phyloP scores from a whole-genome alignment of 176 grass and related monocot species.

The Puccinellia tenuiflora region DNA sequence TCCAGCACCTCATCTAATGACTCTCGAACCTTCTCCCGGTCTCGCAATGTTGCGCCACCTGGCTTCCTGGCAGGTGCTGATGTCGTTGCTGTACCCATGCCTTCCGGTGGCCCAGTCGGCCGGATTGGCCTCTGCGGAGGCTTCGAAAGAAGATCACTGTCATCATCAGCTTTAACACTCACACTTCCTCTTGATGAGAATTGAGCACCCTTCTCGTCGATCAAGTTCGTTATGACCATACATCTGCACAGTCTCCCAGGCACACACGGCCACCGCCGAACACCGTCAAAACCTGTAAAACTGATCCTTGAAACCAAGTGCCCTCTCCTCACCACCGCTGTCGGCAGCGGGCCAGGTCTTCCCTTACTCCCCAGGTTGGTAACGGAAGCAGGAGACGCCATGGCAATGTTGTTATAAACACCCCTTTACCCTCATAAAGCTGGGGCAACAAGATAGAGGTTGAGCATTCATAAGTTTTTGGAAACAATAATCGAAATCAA shows the following conservation, averaged over 20 bases:
- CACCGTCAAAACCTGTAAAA: conserved; percentile 38
- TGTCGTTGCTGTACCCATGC: conserved; percentile 20
- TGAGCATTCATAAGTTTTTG: background rate
- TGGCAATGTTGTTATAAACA: conserved; percentile 39
- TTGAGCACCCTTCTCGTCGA: conserved; percentile 70
- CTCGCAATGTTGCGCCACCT: conserved; percentile 27
- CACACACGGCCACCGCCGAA: conserved; percentile 36
- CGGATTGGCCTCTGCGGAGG: conserved; percentile 50
- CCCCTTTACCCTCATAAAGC: conserved; percentile 18
- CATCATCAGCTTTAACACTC: conserved; percentile 40
- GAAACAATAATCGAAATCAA: background rate
- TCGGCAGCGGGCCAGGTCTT: conserved; percentile 36
- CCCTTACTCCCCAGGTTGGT: conserved; percentile 61
- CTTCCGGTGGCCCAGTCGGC: conserved; percentile 40
- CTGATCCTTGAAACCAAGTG: conserved; percentile 55
- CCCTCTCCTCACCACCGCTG: conserved; percentile 27
- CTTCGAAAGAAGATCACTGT: conserved; percentile 69
- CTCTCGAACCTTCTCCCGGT: conserved; percentile 65
- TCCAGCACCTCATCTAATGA: conserved; percentile 78
- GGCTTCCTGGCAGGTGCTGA: conserved; percentile 36
- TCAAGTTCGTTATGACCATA: conserved; percentile 75
- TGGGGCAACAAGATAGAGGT: conserved; percentile 33
- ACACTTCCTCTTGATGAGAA: conserved; percentile 54
- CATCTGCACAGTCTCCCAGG: conserved; percentile 65
- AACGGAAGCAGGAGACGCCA: conserved; percentile 81